Evolutionary conservation across 2,329 filamentous ascomycete genomes (phyloP).

Genomic region (Fusarium phyllophilum): DNA sequence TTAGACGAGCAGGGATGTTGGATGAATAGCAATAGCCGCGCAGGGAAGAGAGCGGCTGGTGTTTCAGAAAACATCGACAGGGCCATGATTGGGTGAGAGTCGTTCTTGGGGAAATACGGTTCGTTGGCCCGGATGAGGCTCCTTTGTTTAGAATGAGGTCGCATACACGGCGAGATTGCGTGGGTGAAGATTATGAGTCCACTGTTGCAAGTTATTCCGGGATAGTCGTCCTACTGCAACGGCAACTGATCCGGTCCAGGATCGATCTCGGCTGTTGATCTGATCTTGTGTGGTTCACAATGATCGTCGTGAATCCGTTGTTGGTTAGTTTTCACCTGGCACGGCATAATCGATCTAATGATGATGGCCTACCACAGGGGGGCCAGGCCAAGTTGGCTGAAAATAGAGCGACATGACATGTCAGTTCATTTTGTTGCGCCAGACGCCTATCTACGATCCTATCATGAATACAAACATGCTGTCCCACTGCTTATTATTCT

Average conservation of each 20-base stretch:
- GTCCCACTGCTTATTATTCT: slow-evolving; percentile 38
- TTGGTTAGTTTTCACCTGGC: slow-evolving; percentile 28
- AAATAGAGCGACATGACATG: slow-evolving; percentile 42
- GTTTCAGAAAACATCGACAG: slow-evolving; percentile 21
- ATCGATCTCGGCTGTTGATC: slow-evolving; percentile 5
- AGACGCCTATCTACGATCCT: slow-evolving; percentile 55
- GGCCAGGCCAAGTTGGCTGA: neutral
- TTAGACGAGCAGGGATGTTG: slow-evolving; percentile 30
- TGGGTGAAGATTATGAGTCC: slow-evolving; percentile 16
- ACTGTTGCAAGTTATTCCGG: slow-evolving; percentile 20
- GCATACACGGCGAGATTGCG: slow-evolving; percentile 46
- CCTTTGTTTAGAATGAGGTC: slow-evolving; percentile 39
- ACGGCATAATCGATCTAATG: slow-evolving; percentile 28
- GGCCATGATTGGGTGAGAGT: slow-evolving; percentile 37
- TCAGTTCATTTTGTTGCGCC: slow-evolving; percentile 54
- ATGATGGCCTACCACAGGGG: slow-evolving; percentile 5
- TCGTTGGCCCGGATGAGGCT: slow-evolving; percentile 32
- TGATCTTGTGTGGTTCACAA: slow-evolving; percentile 2
- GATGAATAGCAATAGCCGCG: slow-evolving; percentile 35
- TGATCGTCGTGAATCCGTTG: slow-evolving; percentile 10
- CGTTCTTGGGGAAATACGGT: slow-evolving; percentile 10
- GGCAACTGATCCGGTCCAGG: slow-evolving; percentile 12
- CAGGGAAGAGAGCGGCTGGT: slow-evolving; percentile 20
- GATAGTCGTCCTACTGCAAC: slow-evolving; percentile 19
- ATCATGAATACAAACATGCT: slow-evolving; percentile 49